Evolutionary conservation across 1,284 basidiomycete genomes (phyloP), one percentile per base, ranked within the genome.

Genomic region (Apiotrichum mycotoxinovorans): DNA sequence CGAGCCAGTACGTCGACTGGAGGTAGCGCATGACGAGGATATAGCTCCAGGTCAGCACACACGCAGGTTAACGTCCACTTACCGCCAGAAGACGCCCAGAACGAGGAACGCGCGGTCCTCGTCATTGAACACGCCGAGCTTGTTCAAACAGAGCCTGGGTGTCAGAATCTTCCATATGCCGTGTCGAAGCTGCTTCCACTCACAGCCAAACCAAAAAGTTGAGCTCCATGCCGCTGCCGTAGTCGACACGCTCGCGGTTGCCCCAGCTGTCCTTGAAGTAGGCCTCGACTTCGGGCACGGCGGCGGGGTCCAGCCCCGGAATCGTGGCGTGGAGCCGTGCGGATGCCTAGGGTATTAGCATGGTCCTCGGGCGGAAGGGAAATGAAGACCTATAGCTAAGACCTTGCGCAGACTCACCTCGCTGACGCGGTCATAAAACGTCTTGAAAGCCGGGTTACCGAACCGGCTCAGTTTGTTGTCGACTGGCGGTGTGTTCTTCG

Each of bases 141-240:
- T 84, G 63, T 87, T 84, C 2, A 98, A 79, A 69, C 91, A 95
- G 42, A 94, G 80, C 56, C 92, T 95, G 64, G 20, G 20, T 4
- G 43, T 57, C 20, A 35, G 27, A 20, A 14, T 38, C 17, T 26
- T 11, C 44, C 18, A 41, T 18, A 26, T 35, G 14, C 50, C 58
- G 12, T 4, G 50, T n/a, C 33, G 9, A 30, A n/a, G 14, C 12
- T n/a, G 30, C 30, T 30, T 30, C 12, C 30, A 81, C 90, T 69
- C 73, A 96, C 92, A 98, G 73, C 94, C 94, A 98, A 69, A 91
- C 97, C 14, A 97, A 65, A 71, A 98, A 98, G 78, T 98, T 97
- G 57, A 98, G 82, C 75, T 99, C 96, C 93, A 98, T 98, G 2
- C 95, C 95, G 69, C 92, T 96, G 11, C 96, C 95, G 76, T 99